Evolutionary conservation across 441 rosid species (phyloP), one percentile per base, ranked within the genome.

Genomic region (Hura crepitans): DNA sequence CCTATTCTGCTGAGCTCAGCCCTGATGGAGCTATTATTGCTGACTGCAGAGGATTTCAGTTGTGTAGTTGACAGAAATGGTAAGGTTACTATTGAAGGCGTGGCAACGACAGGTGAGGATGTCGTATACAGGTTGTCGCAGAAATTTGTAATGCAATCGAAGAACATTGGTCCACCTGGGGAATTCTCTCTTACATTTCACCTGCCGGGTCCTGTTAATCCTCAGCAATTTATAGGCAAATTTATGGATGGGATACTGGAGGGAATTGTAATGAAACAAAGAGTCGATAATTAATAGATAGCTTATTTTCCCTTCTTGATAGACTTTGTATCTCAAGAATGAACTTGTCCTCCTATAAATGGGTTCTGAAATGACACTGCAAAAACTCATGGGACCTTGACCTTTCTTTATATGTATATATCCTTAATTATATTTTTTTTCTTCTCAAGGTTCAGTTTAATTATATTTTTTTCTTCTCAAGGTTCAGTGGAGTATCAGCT

Each of bases 201-300:
- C 74, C 84, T 91, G 42, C 96, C 96, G 0, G 93, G 97, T n/a
- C 86, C 87, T 5, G 93, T 91, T 49, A 68, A 79, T 74, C 85
- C 83, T 15, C 78, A 74, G 15, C 85, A 83, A 67, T 79, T 89
- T 50, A 68, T 76, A 1, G 90, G 89, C 43, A 80, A 69, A 72
- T 86, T 85, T 75, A 72, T 66, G 0, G 87, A 86, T 78, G 96
- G 92, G 47, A 81, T 91, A 68, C 78, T 91, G 10, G 92, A 85
- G 74, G 97, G 88, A 10, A 77, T 82, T 33, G 91, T 91, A 46
- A 80, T 78, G 89, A 89, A 87, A 75, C 77, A 37, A 47, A 72
- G 18, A 47, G 22, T 42, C 42, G 61, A 49, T 10, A 33, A 23
- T 47, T 25, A 10, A 66, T 43, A 60, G 1, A 46, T 4, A 43